Percentiles rank a stretch among this genome's conserved stretches.
Conservation (phyloP, 2,329 filamentous ascomycete species). For the Ophiocordyceps sinensis region DNA sequence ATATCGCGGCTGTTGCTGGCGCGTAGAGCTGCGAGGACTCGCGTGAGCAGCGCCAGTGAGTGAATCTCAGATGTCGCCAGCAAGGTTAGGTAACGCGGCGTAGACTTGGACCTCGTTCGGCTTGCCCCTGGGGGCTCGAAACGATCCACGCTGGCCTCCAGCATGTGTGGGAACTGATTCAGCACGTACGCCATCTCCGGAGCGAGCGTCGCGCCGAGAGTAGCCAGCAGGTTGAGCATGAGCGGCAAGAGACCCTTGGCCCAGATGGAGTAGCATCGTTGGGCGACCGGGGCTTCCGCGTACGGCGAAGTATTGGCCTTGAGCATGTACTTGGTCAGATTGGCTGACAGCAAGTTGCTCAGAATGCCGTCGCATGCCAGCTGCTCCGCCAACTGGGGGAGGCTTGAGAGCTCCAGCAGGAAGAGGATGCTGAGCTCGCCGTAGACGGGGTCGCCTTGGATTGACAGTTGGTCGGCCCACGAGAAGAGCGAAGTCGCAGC, state of each 20-base stretch:
- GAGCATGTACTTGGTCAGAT: slow-evolving; percentile 63
- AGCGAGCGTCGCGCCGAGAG: slow-evolving; percentile 68
- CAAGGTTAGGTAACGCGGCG: slow-evolving; percentile 55
- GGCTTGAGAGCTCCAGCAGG: slow-evolving; percentile 70
- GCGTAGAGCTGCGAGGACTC: slow-evolving; percentile 54
- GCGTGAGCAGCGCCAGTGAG: slow-evolving; percentile 60
- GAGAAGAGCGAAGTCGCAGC: slow-evolving; percentile 81
- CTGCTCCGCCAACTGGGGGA: slow-evolving; percentile 73
- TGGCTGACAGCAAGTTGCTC: slow-evolving; percentile 63
- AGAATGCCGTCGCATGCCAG: slow-evolving; percentile 79
- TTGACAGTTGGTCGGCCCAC: slow-evolving; percentile 74
- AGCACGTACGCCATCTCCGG: slow-evolving; percentile 77
- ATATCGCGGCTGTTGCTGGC: slow-evolving; percentile 58
- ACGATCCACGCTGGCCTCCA: slow-evolving; percentile 55
- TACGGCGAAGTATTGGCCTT: slow-evolving; percentile 62
- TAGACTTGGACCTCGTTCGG: slow-evolving; percentile 32
- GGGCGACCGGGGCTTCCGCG: slow-evolving; percentile 50
- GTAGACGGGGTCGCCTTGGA: slow-evolving; percentile 74
- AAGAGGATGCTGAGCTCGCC: slow-evolving; percentile 85
- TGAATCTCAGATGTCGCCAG: slow-evolving; percentile 64
- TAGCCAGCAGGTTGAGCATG: slow-evolving; percentile 73
- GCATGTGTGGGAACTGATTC: slow-evolving; percentile 73
- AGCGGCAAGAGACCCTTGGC: slow-evolving; percentile 74
- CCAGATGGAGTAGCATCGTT: slow-evolving; percentile 82
- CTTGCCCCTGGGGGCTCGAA: slow-evolving; percentile 49